A percentile compares a stretch with the other conserved stretches of the same genome.
Conservation (phyloP, 805 yeast genomes). For the Ogataea pilisensis region DNA sequence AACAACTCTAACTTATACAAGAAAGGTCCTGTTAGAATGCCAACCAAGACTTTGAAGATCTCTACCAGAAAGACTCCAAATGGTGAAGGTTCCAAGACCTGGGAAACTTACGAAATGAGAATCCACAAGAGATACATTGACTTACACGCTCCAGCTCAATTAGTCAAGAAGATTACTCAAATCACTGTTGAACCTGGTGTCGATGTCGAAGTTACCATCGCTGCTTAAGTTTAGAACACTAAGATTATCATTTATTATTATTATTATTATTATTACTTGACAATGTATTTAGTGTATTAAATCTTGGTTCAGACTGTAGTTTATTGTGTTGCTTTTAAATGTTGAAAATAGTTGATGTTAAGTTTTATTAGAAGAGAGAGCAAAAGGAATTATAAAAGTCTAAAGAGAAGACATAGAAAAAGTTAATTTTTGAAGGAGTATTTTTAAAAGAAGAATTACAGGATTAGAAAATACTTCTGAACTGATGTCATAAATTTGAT, state of each 20-base stretch:
- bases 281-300: background rate
- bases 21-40: conserved; percentile 99
- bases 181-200: conserved; percentile 99
- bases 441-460: background rate
- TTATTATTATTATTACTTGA: no score
- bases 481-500: conserved; percentile 17
- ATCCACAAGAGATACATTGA: conserved; percentile 99
- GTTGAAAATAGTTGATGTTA: no score
- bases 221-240: conserved; percentile 50
- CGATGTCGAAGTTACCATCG: conserved; percentile 91
- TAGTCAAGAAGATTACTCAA: conserved; percentile 94
- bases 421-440: background rate
- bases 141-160: conserved; percentile 92
- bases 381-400: background rate
- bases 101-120: conserved; percentile 99
- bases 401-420: background rate
- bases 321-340: background rate
- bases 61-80: conserved; percentile 99
- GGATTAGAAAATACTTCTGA: conserved; percentile 5
- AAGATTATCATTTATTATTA: no score
- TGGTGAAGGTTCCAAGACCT: conserved; percentile 99
- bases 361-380: background rate
- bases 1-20: conserved; percentile 74
- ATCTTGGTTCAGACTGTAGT: background rate
- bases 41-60: conserved; percentile 97